Percentiles rank a stretch among this genome's conserved stretches.
phyloP scores from a whole-genome alignment of 1,284 basidiomycete genomes.

The Ganoderma boninense region DNA sequence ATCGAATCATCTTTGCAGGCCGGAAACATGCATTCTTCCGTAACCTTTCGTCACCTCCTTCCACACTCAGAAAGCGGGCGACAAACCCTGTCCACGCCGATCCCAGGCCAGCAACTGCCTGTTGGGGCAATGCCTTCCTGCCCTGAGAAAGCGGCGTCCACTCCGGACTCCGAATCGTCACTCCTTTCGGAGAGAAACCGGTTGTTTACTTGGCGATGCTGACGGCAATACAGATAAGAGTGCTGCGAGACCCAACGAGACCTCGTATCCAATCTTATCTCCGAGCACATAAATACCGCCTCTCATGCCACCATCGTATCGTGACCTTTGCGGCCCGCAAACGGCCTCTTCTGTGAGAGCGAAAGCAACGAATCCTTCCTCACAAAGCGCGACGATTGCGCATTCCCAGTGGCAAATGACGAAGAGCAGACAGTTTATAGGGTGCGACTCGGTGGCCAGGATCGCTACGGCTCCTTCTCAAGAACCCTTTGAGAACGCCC shows the following conservation, averaged over 20 bases:
- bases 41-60: not conserved
- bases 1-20: not conserved
- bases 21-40: not conserved
- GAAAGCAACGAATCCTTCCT: constrained; percentile 13
- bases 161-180: not conserved
- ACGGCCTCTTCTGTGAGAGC: constrained; percentile 23
- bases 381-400: constrained; percentile 35
- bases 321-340: constrained; percentile 31
- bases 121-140: not conserved
- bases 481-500: constrained; percentile 16
- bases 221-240: constrained; percentile 11
- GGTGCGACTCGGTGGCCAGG: constrained; percentile 3
- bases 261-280: constrained; percentile 28
- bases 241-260: not conserved
- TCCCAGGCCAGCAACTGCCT: not conserved
- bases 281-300: constrained; percentile 22
- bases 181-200: not conserved
- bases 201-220: not conserved
- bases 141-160: not conserved
- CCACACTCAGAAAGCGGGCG: not conserved
- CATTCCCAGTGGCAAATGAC: constrained; percentile 25
- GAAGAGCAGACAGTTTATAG: constrained; percentile 27
- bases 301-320: constrained; percentile 28
- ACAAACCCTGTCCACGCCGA: not conserved
- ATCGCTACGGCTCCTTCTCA: constrained; percentile 13